Evolutionary conservation across 306 rosid genomes (phyloP), one percentile per base, ranked within the genome.

Genomic region (Prunus salicina): DNA sequence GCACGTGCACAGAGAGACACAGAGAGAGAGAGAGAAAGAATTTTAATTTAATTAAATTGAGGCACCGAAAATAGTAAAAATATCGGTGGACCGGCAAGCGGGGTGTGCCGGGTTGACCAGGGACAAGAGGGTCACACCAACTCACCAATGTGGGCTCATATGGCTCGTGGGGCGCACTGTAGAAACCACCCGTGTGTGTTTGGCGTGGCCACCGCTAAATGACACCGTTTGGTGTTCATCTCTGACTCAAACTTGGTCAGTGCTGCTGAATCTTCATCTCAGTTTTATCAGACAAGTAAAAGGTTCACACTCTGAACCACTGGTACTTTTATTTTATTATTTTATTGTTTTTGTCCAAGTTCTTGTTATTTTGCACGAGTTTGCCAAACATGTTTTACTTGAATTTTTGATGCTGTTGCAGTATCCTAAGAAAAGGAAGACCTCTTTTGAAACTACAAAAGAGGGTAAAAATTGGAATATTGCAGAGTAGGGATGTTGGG

Each of bases 91-190:
- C 67, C 20, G 20, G 67, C 67, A 7, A 60, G 75, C 75, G 16
- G 53, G 50, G 55, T 89, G 55, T 91, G 96, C 85, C 83, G 46
- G 89, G 95, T 93, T 93, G 98, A 93, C 98, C 76, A 86, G 96
- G 72, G 91, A 91, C 95, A 67, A 74, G 83, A 64, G 78, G 83
- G 86, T 89, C 88, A 51, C 70, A 47, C 56, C 67, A 67, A 32
- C 58, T 60, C 64, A 12, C 64, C 32, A 6, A 5, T 12, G 64
- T 46, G 47, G 77, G 83, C 72, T 13, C 51, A 10, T 2, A 76
- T 82, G 85, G 83, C 80, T 73, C 69, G 81, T 87, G 86, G 80
- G 73, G 41, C 73, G 83, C 83, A 71, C 64, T 79, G 78, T 86
- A n/a, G 19, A 73, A 32, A 81, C 73, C 82, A 64, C 86, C 78